Evolutionary conservation across 768 basidiomycete species (phyloP).

Genomic region (Leccinum rimulosum): DNA sequence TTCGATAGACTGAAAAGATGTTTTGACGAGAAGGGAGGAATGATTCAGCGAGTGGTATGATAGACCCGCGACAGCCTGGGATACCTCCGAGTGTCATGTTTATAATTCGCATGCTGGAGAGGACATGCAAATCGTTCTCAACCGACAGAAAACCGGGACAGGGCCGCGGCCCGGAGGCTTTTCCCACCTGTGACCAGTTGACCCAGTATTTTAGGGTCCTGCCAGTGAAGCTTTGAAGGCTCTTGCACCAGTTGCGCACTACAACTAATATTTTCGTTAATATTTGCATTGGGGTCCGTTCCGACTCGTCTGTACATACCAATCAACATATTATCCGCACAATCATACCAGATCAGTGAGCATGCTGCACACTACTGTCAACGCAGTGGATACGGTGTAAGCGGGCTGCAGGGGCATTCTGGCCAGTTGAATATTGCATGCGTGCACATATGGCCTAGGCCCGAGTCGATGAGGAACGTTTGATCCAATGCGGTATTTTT

Average conservation of each 20-base stretch:
- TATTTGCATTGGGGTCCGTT: neutral
- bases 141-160: neutral
- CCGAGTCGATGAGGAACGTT: no score
- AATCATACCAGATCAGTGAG: no score
- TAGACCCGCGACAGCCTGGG: constrained; percentile 10
- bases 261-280: neutral
- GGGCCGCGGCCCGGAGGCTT: neutral
- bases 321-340: neutral
- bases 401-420: no score
- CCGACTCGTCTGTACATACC: neutral
- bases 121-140: neutral
- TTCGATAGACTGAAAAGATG: no score
- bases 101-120: neutral
- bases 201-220: no score
- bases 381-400: no score
- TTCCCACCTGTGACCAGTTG: neutral
- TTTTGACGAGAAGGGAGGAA: neutral
- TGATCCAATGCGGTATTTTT: no score
- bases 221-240: neutral
- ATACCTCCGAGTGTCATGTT: neutral
- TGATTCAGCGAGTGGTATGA: neutral
- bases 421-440: no score
- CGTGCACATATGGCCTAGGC: no score
- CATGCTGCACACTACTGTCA: neutral
- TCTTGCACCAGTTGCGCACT: neutral